phyloP scores from a whole-genome alignment of 352 stramenopile genomes.

The Phytopythium sindhum region DNA sequence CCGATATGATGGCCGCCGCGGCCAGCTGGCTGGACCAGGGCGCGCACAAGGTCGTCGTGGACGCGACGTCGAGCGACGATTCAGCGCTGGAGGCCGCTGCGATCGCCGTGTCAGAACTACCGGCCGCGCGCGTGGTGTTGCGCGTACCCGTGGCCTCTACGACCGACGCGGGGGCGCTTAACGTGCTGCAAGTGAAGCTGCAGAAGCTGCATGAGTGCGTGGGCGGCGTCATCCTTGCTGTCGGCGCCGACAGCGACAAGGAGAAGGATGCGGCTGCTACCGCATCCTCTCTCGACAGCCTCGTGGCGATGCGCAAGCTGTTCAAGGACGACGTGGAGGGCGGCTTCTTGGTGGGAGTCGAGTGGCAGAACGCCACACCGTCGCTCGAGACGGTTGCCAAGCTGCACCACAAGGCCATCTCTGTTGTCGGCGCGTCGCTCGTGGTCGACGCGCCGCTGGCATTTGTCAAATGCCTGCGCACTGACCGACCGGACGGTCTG shows the following conservation, averaged over 20 bases:
- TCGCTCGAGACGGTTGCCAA: conserved; percentile 19
- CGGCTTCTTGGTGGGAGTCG: conserved; percentile 49
- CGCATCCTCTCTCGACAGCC: conserved; percentile 8
- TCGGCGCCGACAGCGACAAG: conserved; percentile 17
- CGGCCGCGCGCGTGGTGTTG: conserved; percentile 55
- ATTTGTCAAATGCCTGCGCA: conserved; percentile 82
- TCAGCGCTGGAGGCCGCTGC: conserved; percentile 43
- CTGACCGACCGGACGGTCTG: conserved; percentile 88
- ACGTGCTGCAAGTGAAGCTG: conserved; percentile 33
- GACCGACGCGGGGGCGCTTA: conserved; percentile 20
- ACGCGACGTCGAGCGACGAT: conserved; percentile 40
- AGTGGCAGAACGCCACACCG: conserved; percentile 20
- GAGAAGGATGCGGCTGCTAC: conserved; percentile 19
- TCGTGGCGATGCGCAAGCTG: conserved; percentile 28
- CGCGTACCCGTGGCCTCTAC: conserved; percentile 35
- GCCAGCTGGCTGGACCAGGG: conserved; percentile 71
- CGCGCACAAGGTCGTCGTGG: conserved; percentile 48
- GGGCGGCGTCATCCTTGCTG: conserved; percentile 45
- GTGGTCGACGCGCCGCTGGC: conserved; percentile 33
- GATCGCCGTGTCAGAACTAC: conserved; percentile 61
- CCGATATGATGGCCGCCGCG: conserved; percentile 50
- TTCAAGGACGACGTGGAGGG: conserved; percentile 45
- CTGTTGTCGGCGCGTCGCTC: conserved; percentile 39
- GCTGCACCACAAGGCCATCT: conserved; percentile 60
- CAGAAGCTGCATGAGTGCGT: conserved; percentile 27